Conservation (phyloP, 331 rosid genomes). For the Quercus phellos region DNA sequence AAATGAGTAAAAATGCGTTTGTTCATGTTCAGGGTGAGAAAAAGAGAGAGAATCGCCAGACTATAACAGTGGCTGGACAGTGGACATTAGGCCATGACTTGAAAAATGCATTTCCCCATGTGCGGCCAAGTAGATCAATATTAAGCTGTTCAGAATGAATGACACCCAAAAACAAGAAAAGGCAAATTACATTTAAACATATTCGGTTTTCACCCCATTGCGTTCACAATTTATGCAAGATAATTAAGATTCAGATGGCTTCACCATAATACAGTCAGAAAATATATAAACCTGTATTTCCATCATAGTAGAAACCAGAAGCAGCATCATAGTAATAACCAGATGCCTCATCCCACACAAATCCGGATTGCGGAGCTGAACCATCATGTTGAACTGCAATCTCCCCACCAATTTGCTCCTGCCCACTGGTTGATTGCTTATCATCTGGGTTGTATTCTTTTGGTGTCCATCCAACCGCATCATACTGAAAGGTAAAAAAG, state of each 20-base stretch:
- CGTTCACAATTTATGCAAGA: no score
- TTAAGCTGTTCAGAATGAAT: neutral
- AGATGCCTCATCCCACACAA: constrained; percentile 97
- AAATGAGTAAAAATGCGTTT: no score
- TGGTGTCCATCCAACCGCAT: constrained; percentile 97
- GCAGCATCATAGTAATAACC: constrained; percentile 96
- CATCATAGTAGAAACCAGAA: constrained; percentile 98
- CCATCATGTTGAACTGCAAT: constrained; percentile 42
- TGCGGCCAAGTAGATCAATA: neutral
- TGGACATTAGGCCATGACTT: neutral
- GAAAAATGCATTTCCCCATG: neutral
- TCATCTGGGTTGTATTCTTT: constrained; percentile 90
- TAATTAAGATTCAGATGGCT: neutral
- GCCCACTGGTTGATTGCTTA: constrained; percentile 56
- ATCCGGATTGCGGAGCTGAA: constrained; percentile 84
- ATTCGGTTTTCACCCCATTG: neutral
- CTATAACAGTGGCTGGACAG: no score
- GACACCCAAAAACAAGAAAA: neutral
- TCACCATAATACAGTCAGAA: neutral
- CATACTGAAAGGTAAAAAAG: constrained; percentile 50
- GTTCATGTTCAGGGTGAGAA: neutral
- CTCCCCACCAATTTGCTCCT: constrained; percentile 50
- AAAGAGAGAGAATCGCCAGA: neutral
- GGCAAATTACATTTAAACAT: neutral
- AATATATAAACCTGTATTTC: constrained; percentile 71